Percentiles rank a stretch among this genome's conserved stretches.
Conservation (phyloP, 257 asterid genomes). For the Solanum sejunctum region DNA sequence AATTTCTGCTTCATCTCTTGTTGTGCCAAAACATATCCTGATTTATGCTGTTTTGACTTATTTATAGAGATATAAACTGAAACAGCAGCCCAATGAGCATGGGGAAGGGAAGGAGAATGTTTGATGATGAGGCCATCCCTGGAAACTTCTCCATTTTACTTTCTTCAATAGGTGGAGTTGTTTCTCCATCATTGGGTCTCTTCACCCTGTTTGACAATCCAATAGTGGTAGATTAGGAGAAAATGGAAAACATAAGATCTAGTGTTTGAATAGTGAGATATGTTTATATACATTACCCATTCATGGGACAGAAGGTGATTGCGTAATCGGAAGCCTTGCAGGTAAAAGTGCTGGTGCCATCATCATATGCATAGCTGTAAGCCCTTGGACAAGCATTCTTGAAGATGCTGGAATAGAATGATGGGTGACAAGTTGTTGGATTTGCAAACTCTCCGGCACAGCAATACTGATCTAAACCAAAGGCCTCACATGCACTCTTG, state of each 20-base stretch:
- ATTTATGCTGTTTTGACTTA: background rate
- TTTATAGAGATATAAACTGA: constrained; percentile 2
- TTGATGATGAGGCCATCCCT: constrained; percentile 19
- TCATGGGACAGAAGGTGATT: constrained; percentile 45
- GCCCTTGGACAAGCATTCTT: constrained; percentile 71
- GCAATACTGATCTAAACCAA: constrained; percentile 61
- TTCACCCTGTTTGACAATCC: constrained; percentile 24
- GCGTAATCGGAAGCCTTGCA: constrained; percentile 57
- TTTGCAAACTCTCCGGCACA: constrained; percentile 82
- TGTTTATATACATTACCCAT: background rate
- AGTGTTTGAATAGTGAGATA: background rate
- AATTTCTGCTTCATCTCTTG: background rate
- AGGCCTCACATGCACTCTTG: constrained; percentile 79
- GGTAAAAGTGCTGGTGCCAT: constrained; percentile 81
- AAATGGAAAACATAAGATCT: background rate
- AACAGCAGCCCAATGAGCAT: constrained; percentile 6
- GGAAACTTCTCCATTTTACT: constrained; percentile 11
- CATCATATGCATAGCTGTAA: constrained; percentile 71
- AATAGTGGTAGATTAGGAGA: background rate
- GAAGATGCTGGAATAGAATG: constrained; percentile 60
- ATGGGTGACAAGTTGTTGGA: constrained; percentile 65
- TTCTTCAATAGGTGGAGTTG: constrained; percentile 26
- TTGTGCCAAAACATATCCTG: background rate
- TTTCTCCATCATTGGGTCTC: constrained; percentile 14
- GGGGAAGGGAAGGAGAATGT: constrained; percentile 16